Evolutionary conservation across 1,284 basidiomycete species (phyloP).

Genomic region (Cutaneotrichosporon dermatis): DNA sequence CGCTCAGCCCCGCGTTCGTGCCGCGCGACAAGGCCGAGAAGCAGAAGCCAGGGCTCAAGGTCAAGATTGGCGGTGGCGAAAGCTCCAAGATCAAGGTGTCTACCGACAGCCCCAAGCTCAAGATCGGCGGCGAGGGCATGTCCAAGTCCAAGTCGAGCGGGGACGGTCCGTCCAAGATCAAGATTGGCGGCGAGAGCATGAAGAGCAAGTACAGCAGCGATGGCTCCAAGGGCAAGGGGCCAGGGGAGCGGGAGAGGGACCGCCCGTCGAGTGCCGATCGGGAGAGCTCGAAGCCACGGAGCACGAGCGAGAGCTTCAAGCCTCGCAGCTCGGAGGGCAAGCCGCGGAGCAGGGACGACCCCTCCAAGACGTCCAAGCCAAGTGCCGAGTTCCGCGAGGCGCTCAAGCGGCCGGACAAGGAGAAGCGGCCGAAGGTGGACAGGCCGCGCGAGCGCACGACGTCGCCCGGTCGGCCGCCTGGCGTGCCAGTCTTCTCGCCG

Average conservation of each 20-base stretch:
- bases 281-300: not conserved
- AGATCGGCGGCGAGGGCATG: no score
- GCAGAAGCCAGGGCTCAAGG: not conserved
- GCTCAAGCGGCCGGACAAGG: slow-evolving; percentile 3
- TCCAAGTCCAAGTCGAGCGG: no score
- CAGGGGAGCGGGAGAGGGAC: not conserved
- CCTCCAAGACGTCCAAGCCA: not conserved
- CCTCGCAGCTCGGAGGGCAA: not conserved
- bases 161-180: not conserved
- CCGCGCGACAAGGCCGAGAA: slow-evolving; percentile 2
- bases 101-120: not conserved
- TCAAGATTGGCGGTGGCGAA: not conserved
- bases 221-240: no score
- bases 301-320: not conserved
- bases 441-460: not conserved
- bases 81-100: not conserved
- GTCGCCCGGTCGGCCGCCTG: not conserved
- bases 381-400: slow-evolving; percentile 1
- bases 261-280: not conserved
- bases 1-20: not conserved
- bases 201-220: not conserved
- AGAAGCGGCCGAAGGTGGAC: not conserved
- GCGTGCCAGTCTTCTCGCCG: not conserved
- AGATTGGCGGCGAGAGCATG: not conserved
- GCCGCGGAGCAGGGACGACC: not conserved